Conservation (phyloP, 2,329 filamentous ascomycete species). For the Didymella sp. region DNA sequence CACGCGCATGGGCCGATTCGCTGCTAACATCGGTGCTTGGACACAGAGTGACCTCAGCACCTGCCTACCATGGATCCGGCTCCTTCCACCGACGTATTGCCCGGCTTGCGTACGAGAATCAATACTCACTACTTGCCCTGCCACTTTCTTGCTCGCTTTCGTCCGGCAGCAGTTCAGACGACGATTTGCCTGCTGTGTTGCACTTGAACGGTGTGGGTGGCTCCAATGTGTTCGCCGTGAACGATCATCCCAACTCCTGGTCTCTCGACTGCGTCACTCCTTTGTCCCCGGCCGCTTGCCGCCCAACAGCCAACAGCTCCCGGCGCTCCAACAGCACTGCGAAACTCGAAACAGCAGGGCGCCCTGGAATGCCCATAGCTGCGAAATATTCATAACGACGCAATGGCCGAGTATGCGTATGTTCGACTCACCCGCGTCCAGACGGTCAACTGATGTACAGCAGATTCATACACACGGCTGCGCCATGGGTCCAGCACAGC, state of each 20-base stretch:
- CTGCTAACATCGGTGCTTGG: slow-evolving; percentile 2
- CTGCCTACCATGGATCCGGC: slow-evolving; percentile 11
- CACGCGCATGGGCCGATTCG: slow-evolving; percentile 9
- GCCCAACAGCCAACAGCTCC: slow-evolving; percentile 14
- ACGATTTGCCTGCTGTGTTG: slow-evolving; percentile 6
- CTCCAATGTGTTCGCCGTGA: slow-evolving; percentile 21
- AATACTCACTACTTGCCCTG: slow-evolving; percentile 14
- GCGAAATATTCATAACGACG: slow-evolving; percentile 13
- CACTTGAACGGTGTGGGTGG: slow-evolving; percentile 10
- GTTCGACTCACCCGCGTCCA: slow-evolving; percentile 7
- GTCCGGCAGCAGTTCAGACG: slow-evolving; percentile 7
- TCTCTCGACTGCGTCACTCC: slow-evolving; percentile 44
- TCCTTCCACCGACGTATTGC: slow-evolving; percentile 16
- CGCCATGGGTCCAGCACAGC: slow-evolving; percentile 44
- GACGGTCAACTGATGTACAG: slow-evolving; percentile 2
- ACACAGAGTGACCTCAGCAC: slow-evolving; percentile 8
- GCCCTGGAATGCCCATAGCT: slow-evolving; percentile 20
- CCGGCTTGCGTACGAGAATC: slow-evolving; percentile 14
- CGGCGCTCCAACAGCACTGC: slow-evolving; percentile 12
- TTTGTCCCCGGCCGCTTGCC: slow-evolving; percentile 34
- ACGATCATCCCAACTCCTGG: slow-evolving; percentile 10
- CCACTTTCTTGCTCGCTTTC: slow-evolving; percentile 5
- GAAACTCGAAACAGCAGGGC: slow-evolving; percentile 3
- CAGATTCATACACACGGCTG: slow-evolving; percentile 46
- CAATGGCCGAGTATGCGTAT: slow-evolving; percentile 39